phyloP scores from a whole-genome alignment of 192 early-diverging fungal species.

The Backusella parvicylindrica region DNA sequence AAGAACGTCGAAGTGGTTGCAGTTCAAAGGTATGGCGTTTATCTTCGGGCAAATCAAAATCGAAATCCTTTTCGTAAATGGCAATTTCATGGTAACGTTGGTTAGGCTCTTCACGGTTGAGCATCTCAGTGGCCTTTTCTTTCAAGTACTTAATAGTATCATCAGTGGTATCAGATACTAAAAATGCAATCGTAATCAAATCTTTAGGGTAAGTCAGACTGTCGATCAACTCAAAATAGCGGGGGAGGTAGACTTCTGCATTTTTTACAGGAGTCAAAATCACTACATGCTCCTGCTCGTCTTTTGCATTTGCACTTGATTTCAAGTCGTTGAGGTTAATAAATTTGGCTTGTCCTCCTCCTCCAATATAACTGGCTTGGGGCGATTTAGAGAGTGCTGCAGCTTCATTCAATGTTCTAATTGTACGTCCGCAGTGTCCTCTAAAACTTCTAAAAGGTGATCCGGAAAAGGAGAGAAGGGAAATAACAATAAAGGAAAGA shows the following conservation, averaged over 20 bases:
- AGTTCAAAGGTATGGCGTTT: conserved; percentile 53
- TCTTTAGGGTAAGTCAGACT: conserved; percentile 47
- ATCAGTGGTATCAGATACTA: conserved; percentile 59
- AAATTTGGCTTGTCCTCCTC: conserved; percentile 16
- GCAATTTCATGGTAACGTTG: conserved; percentile 46
- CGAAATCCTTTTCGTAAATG: conserved; percentile 56
- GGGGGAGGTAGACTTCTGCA: conserved; percentile 45
- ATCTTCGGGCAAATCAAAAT: conserved; percentile 45
- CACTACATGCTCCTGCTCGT: conserved; percentile 33
- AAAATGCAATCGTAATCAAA: conserved; percentile 48
- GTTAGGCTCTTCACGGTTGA: conserved; percentile 15
- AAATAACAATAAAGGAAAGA: conserved; percentile 7
- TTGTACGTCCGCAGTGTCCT: background rate
- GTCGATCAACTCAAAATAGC: conserved; percentile 55
- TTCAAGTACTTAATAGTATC: conserved; percentile 43
- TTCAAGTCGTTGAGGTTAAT: conserved; percentile 20
- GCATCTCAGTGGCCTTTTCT: conserved; percentile 21
- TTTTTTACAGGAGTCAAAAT: conserved; percentile 60
- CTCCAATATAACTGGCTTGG: background rate
- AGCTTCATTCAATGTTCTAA: conserved; percentile 11
- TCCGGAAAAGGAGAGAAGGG: conserved; percentile 9
- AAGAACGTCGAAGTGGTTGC: conserved; percentile 47
- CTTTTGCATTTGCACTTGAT: conserved; percentile 22
- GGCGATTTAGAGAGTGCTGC: background rate
- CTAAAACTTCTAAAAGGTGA: background rate